A percentile compares a stretch with the other conserved stretches of the same genome.
Evolutionary conservation across 768 basidiomycete species (phyloP).

Genomic region (Mrakia gelida): DNA sequence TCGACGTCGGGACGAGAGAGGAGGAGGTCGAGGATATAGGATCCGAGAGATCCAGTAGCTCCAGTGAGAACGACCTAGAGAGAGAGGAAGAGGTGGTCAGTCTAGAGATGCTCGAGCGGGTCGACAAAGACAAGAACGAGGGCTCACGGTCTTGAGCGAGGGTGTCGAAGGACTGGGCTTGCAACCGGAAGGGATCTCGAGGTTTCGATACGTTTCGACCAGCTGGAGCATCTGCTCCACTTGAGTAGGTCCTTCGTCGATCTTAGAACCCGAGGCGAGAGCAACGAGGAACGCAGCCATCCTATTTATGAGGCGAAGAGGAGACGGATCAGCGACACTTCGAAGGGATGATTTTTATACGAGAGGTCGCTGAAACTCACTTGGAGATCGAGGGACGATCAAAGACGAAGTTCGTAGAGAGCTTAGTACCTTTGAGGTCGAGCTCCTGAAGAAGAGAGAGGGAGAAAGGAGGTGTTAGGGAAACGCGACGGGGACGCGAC

Average conservation of each 20-base stretch:
- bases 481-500: neutral
- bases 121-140: too few relatives aligned
- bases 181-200: constrained; percentile 1
- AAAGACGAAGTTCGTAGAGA: constrained; percentile 48
- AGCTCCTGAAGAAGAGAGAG: constrained; percentile 37
- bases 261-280: constrained; percentile 31
- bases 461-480: neutral
- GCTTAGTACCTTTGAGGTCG: constrained; percentile 44
- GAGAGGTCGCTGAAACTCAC: constrained; percentile 36
- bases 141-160: constrained; percentile 7
- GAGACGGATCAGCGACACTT: neutral
- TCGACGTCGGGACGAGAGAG: constrained; percentile 45
- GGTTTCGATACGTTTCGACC: constrained; percentile 49
- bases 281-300: constrained; percentile 49
- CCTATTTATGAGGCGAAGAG: constrained; percentile 34
- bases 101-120: neutral
- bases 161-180: neutral
- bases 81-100: too few relatives aligned
- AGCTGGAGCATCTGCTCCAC: constrained; percentile 36
- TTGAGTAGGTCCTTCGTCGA: neutral
- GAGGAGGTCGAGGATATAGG: constrained; percentile 53
- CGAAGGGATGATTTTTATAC: too few relatives aligned
- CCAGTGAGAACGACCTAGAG: constrained; percentile 21
- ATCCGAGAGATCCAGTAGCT: constrained; percentile 48
- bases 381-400: constrained; percentile 52